These are phyloP conservation scores for Xylaria telfairii DNA, from an alignment of 495 filamentous ascomycete genomes.

Conservation along the genomic window DNA sequence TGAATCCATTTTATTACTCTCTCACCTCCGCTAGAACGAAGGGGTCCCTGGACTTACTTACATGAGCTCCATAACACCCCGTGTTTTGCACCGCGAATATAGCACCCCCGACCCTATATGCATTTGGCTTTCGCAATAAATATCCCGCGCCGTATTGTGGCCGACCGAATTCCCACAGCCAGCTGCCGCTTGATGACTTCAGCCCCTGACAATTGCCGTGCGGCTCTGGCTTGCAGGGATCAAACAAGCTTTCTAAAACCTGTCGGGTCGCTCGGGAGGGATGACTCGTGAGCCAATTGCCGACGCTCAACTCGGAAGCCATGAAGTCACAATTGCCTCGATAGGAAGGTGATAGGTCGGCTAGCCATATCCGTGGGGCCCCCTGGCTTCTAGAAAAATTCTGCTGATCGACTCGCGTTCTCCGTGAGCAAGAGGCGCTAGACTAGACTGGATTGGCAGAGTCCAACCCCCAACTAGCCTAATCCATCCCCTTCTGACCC, in stretches of 20 bases:
- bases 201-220: slow-evolving; percentile 11
- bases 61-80: neutral
- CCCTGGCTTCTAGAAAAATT: slow-evolving; percentile 15
- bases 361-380: neutral
- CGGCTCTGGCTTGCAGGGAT: slow-evolving; percentile 21
- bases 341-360: slow-evolving; percentile 11
- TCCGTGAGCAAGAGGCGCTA: neutral
- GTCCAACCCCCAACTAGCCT: neutral
- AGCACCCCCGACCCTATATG: neutral
- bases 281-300: slow-evolving; percentile 7
- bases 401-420: slow-evolving; percentile 15
- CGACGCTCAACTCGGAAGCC: slow-evolving; percentile 1
- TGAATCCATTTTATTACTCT: slow-evolving; percentile 11
- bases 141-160: neutral
- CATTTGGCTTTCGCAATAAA: neutral
- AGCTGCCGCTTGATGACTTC: neutral
- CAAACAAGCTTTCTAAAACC: slow-evolving; percentile 21
- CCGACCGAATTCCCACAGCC: neutral
- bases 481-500: neutral
- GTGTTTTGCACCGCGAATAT: neutral
- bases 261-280: slow-evolving; percentile 13
- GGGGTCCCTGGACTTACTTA: slow-evolving; percentile 1
- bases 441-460: slow-evolving; percentile 11
- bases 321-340: slow-evolving; percentile 14
- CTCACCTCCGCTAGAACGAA: slow-evolving; percentile 1